These are phyloP conservation scores for Fusarium albidum DNA, from an alignment of 2,329 filamentous ascomycete genomes.

Conservation along the genomic window DNA sequence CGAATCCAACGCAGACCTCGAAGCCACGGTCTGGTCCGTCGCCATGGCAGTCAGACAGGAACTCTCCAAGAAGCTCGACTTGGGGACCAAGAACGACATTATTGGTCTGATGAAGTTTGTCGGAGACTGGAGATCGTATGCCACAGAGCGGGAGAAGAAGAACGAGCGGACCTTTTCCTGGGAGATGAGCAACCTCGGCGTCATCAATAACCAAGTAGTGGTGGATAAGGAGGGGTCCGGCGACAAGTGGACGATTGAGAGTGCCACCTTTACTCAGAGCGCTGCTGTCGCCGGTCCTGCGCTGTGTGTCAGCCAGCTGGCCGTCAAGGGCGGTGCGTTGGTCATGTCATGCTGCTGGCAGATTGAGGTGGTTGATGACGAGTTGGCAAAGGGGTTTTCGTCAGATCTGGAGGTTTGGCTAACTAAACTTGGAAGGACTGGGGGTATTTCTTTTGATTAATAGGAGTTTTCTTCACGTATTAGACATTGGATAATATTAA, in stretches of 20 bases:
- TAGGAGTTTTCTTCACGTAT: not conserved
- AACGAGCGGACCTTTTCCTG: not conserved
- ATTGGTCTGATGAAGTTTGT: constrained; percentile 14
- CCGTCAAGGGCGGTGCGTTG: not conserved
- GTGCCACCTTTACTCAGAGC: constrained; percentile 10
- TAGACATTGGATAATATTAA: too few species aligned
- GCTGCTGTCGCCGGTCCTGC: constrained; percentile 1
- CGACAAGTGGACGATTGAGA: constrained; percentile 1
- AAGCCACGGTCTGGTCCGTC: constrained; percentile 31
- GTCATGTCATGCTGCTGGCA: constrained; percentile 14
- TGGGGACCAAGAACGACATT: constrained; percentile 8
- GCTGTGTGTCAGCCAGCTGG: constrained; percentile 1
- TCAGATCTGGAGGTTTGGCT: constrained; percentile 16
- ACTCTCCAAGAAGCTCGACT: constrained; percentile 29
- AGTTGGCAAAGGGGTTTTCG: constrained; percentile 1
- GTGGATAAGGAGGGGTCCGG: not conserved
- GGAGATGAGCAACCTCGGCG: constrained; percentile 25
- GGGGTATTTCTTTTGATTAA: not conserved
- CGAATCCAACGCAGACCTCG: not conserved
- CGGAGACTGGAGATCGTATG: constrained; percentile 12
- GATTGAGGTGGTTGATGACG: constrained; percentile 9
- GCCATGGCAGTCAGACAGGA: constrained; percentile 25
- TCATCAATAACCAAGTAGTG: not conserved
- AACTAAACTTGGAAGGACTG: not conserved
- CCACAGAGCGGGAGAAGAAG: constrained; percentile 1